Evolutionary conservation across 108 stramenopile species (phyloP).

Genomic region (Mediolabrus comicus): DNA sequence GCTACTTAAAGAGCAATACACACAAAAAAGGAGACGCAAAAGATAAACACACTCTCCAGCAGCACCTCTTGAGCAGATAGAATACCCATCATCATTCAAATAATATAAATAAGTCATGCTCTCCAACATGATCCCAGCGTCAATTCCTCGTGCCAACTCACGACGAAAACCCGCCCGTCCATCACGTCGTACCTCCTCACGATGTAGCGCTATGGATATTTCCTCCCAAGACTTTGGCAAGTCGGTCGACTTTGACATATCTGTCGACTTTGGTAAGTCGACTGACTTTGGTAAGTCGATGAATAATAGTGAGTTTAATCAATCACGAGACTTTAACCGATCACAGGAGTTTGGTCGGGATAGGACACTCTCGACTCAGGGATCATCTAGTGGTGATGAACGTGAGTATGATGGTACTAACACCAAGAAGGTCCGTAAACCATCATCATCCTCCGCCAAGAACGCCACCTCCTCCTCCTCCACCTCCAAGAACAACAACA

Average conservation of each 20-base stretch:
- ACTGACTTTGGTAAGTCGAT: neutral
- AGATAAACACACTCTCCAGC: no score
- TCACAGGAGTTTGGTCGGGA: neutral
- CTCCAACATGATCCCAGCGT: neutral
- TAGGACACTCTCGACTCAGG: neutral
- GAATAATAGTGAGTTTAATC: neutral
- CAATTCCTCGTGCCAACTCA: neutral
- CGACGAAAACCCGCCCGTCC: neutral
- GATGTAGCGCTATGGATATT: neutral
- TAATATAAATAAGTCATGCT: no score
- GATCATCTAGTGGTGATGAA: neutral
- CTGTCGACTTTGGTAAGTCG: conserved; percentile 4
- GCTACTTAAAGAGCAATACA: no score
- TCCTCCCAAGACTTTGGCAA: neutral
- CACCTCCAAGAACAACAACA: neutral
- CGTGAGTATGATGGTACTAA: neutral
- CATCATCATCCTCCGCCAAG: neutral
- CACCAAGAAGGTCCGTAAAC: neutral
- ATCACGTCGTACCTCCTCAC: neutral
- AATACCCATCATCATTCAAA: no score
- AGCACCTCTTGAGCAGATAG: no score
- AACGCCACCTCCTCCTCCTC: neutral
- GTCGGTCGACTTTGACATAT: neutral
- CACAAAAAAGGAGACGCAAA: no score
- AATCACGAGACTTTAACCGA: neutral